Conservation (phyloP, 2,329 filamentous ascomycete species). For the Stachybotrys chartarum region DNA sequence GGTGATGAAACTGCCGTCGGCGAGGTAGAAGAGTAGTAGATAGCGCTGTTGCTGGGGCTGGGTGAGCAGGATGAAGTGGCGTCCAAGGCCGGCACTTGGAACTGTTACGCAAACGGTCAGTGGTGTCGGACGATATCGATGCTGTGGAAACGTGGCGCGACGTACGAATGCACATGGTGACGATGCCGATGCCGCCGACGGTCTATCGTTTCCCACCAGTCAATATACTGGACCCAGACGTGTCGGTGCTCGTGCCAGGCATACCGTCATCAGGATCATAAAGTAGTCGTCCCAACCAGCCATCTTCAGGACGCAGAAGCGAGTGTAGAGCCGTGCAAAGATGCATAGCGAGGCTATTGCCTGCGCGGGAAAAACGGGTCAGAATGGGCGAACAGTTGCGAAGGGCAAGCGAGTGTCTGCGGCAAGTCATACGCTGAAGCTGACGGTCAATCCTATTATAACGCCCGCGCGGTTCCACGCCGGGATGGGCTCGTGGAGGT, state of each 20-base stretch:
- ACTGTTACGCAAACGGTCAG: neutral
- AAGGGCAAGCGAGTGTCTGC: neutral
- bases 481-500: neutral
- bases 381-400: neutral
- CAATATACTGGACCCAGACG: neutral
- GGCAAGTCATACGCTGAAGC: neutral
- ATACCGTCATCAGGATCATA: neutral
- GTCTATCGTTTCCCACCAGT: neutral
- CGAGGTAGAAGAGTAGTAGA: constrained; percentile 2
- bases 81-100: neutral
- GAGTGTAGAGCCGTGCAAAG: neutral
- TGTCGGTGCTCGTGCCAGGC: neutral
- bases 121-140: neutral
- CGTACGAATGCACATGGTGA: neutral
- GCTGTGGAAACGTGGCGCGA: neutral
- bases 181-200: neutral
- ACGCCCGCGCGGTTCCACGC: neutral
- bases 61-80: neutral
- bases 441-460: neutral
- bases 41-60: neutral
- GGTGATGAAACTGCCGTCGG: constrained; percentile 1
- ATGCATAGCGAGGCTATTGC: neutral
- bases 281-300: neutral
- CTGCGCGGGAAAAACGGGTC: neutral
- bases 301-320: neutral